Evolutionary conservation across 108 stramenopile species (phyloP).

Genomic region (Skeletonema marinoi): DNA sequence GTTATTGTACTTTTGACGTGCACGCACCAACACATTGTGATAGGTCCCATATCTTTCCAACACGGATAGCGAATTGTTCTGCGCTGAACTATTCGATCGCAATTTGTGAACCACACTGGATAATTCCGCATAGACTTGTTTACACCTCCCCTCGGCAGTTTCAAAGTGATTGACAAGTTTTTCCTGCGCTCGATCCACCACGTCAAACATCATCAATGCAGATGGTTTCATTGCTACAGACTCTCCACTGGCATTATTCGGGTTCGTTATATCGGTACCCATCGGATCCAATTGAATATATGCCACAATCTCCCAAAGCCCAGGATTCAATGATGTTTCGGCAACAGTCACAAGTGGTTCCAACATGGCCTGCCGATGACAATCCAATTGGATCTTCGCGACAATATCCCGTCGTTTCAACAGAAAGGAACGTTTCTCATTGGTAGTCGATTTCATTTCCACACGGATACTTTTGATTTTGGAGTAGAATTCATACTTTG

Average conservation of each 20-base stretch:
- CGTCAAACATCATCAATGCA: not conserved
- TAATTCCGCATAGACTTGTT: slow-evolving; percentile 23
- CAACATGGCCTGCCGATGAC: slow-evolving; percentile 5
- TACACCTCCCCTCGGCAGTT: slow-evolving; percentile 27
- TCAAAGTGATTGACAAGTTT: slow-evolving; percentile 17
- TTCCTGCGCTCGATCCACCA: not conserved
- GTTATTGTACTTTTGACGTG: slow-evolving; percentile 16
- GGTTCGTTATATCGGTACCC: slow-evolving; percentile 17
- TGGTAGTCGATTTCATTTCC: slow-evolving; percentile 2
- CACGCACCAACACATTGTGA: slow-evolving; percentile 42
- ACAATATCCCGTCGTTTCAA: slow-evolving; percentile 26
- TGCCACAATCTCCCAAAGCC: slow-evolving; percentile 32
- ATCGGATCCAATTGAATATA: slow-evolving; percentile 10
- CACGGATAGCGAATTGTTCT: not conserved
- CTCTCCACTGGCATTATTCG: slow-evolving; percentile 20
- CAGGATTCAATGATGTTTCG: slow-evolving; percentile 19
- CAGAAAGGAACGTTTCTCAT: slow-evolving; percentile 1
- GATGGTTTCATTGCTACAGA: slow-evolving; percentile 10
- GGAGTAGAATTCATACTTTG: slow-evolving; percentile 38
- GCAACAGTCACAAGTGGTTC: slow-evolving; percentile 3
- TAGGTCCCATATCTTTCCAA: slow-evolving; percentile 26
- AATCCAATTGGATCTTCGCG: slow-evolving; percentile 2
- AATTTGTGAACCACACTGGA: slow-evolving; percentile 25
- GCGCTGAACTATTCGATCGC: not conserved
- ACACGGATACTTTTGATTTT: slow-evolving; percentile 24